Percentiles rank a stretch among this genome's conserved stretches.
Conservation (phyloP, 2,329 filamentous ascomycete species). For the Pseudogymnoascus sp. region DNA sequence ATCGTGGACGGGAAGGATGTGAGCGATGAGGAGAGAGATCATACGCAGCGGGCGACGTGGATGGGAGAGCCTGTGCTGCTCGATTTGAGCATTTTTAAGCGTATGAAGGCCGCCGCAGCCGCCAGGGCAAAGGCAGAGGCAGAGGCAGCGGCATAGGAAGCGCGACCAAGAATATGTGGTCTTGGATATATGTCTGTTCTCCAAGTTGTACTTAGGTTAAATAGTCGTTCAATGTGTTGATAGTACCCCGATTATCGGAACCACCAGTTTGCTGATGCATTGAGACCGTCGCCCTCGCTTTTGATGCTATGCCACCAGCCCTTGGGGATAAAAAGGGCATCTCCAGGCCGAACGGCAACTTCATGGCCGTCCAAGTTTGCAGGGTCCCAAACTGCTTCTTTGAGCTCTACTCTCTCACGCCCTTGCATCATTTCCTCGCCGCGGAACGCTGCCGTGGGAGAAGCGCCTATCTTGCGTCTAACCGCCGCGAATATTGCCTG, state of each 20-base stretch:
- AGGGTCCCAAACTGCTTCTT: slow-evolving; percentile 59
- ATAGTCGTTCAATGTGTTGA: not conserved
- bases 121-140: not conserved
- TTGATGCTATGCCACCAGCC: slow-evolving; percentile 84
- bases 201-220: not conserved
- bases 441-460: slow-evolving; percentile 41
- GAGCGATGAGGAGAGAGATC: slow-evolving; percentile 24
- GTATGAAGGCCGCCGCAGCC: slow-evolving; percentile 1
- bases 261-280: slow-evolving; percentile 58
- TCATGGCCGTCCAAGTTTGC: slow-evolving; percentile 15
- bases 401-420: slow-evolving; percentile 55
- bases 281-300: slow-evolving; percentile 43
- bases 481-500: slow-evolving; percentile 51
- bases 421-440: slow-evolving; percentile 90
- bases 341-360: slow-evolving; percentile 51
- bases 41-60: slow-evolving; percentile 53
- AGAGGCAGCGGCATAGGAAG: not conserved
- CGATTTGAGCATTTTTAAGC: slow-evolving; percentile 43
- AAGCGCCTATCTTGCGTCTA: slow-evolving; percentile 31
- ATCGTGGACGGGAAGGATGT: slow-evolving; percentile 34
- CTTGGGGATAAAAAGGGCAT: slow-evolving; percentile 69
- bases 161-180: not conserved
- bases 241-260: slow-evolving; percentile 46
- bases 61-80: slow-evolving; percentile 59
- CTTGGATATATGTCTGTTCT: not conserved